Base-by-base conservation (phyloP, 148 eudicot genomes). In the Fagopyrum esculentum region DNA sequence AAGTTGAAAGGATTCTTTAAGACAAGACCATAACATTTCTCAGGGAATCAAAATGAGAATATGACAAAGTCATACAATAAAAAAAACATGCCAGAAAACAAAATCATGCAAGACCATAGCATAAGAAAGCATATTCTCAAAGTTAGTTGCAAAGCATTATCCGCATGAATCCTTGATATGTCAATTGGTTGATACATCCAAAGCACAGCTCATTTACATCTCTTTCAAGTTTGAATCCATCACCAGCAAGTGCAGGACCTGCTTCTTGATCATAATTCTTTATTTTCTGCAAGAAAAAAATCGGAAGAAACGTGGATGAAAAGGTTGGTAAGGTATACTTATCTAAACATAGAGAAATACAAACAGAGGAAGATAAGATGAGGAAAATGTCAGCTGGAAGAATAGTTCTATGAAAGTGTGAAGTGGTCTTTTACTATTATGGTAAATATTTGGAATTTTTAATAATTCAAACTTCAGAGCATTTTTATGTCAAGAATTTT, bases 61-160 rank as follows among this genome's bases (percentile, higher is more conserved):
- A 11, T 15, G 56, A 52, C 16, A 52, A 52, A 52, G 56, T 52
- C 56, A 52, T 52, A 47, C 50, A 47, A 47, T 47, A 47, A 47
- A 47, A 47, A 47, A 47, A 47, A 47, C 50, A 47, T 47, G 50
- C 9, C 50, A 6, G 9, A 15, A 57, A 57, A 57, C 29, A 57
- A 57, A 35, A 16, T 15, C 64, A 22, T 57, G 6, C 9, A 16
- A 12, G 64, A 57, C 9, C 15, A 15, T 15, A 5, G 1, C 9
- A 63, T 22, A 63, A 7, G 69, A 63, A 17, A 63, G 69, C 69
- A 63, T 63, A 63, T 63, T 63, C 69, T 63, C 30, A 19, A 22
- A 22, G 44, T 63, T 63, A 63, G 69, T 63, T 63, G 69, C 69
- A 19, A 63, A 63, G 69, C 69, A 63, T 63, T 7, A 63, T 63